Percentiles rank a stretch among this genome's conserved stretches.
Evolutionary conservation across 2,329 filamentous ascomycete species (phyloP).

Genomic region (Talaromyces sp.): DNA sequence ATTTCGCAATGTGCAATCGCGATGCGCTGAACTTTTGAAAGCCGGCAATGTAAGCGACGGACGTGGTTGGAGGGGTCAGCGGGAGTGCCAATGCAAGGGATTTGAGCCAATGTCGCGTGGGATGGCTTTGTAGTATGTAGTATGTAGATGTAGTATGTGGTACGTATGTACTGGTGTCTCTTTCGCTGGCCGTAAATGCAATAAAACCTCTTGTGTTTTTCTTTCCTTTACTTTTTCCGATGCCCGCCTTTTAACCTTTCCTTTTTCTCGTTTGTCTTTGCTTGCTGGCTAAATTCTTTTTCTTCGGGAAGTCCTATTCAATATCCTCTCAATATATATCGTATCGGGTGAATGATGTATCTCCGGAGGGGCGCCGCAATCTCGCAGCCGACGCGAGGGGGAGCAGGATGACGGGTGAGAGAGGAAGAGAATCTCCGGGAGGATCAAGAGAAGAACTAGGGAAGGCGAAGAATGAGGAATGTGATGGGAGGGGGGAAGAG

Average conservation of each 20-base stretch:
- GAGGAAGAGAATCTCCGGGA: constrained; percentile 4
- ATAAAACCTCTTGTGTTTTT: constrained; percentile 6
- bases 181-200: constrained; percentile 8
- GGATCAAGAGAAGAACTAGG: neutral
- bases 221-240: neutral
- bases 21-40: constrained; percentile 1
- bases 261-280: neutral
- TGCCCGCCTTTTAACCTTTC: neutral
- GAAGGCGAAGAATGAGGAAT: constrained; percentile 16
- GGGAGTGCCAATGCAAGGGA: constrained; percentile 17
- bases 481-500: constrained; percentile 8
- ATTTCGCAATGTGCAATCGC: neutral
- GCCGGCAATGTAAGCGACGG: constrained; percentile 11
- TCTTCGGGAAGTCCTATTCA: neutral
- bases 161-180: constrained; percentile 1
- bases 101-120: constrained; percentile 20
- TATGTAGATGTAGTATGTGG: constrained; percentile 15
- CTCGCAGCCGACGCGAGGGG: constrained; percentile 11
- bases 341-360: constrained; percentile 3
- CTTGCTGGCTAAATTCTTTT: neutral
- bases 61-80: constrained; percentile 17
- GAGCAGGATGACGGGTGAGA: neutral
- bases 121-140: constrained; percentile 13
- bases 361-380: constrained; percentile 1
- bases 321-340: neutral